These are phyloP conservation scores for Zizania latifolia DNA, from an alignment of 176 grass and related monocot genomes.

Conservation along the genomic window DNA sequence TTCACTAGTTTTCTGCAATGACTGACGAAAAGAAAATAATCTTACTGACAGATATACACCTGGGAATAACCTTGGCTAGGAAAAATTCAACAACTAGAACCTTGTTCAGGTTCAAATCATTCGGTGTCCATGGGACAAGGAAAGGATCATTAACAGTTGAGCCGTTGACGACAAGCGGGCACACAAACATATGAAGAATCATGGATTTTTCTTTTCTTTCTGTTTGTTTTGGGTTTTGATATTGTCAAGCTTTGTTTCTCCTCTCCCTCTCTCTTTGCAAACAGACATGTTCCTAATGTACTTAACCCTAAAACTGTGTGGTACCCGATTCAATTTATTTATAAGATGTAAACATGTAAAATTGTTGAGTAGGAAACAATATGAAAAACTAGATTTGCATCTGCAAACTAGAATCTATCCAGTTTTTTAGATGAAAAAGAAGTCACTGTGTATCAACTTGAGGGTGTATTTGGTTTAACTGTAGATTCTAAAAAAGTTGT, in stretches of 20 bases:
- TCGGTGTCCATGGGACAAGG: not conserved
- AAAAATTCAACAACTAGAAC: not conserved
- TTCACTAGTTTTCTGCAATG: not conserved
- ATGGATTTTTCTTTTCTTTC: not conserved
- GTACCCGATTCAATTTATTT: not conserved
- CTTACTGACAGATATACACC: slow-evolving; percentile 44
- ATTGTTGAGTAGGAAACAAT: not conserved
- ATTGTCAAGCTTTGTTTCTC: not conserved
- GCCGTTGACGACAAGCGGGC: not conserved
- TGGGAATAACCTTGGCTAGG: slow-evolving; percentile 43
- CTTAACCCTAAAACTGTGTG: not conserved
- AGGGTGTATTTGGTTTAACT: too few relatives aligned
- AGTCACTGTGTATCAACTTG: too few relatives aligned
- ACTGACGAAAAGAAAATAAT: not conserved
- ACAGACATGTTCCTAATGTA: not conserved
- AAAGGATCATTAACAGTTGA: not conserved
- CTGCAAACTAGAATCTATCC: too few relatives aligned
- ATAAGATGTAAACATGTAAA: not conserved
- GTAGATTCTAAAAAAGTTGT: too few relatives aligned
- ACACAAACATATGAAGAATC: not conserved
- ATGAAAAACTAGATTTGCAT: too few relatives aligned
- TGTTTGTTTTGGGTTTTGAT: not conserved
- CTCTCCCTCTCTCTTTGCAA: not conserved
- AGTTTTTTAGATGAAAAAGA: too few relatives aligned
- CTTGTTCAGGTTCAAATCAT: not conserved